Evolutionary conservation across 352 stramenopile species (phyloP).

Genomic region (Globisporangium uncinulatum): DNA sequence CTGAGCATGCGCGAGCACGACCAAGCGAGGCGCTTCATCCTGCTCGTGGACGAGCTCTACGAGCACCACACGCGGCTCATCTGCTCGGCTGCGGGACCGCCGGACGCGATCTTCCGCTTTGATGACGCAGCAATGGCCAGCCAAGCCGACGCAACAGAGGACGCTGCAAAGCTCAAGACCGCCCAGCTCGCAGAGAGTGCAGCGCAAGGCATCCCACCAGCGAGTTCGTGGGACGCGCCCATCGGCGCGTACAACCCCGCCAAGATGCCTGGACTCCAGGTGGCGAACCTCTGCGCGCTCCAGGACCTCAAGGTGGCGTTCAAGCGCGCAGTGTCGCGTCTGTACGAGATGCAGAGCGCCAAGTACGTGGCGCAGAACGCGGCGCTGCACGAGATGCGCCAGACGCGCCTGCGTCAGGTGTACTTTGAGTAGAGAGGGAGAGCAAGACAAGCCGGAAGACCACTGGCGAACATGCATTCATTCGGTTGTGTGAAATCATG

Average conservation of each 20-base stretch:
- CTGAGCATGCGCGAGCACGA: slow-evolving; percentile 88
- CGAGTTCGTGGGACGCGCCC: slow-evolving; percentile 64
- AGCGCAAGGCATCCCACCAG: slow-evolving; percentile 42
- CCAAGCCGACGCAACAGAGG: slow-evolving; percentile 11
- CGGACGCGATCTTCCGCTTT: slow-evolving; percentile 66
- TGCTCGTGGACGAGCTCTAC: slow-evolving; percentile 97
- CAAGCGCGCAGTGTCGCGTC: slow-evolving; percentile 69
- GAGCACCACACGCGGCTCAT: slow-evolving; percentile 76
- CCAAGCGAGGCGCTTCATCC: slow-evolving; percentile 94
- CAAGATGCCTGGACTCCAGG: slow-evolving; percentile 48
- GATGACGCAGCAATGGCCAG: slow-evolving; percentile 32
- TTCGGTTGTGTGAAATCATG: background rate
- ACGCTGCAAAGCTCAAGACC: slow-evolving; percentile 38
- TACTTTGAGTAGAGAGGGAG: slow-evolving; percentile 4
- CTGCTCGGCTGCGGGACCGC: slow-evolving; percentile 36
- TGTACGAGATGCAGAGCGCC: slow-evolving; percentile 84
- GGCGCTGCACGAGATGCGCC: slow-evolving; percentile 17
- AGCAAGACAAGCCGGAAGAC: background rate
- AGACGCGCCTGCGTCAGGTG: slow-evolving; percentile 22
- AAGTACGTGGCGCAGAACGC: slow-evolving; percentile 58
- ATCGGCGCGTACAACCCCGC: slow-evolving; percentile 50
- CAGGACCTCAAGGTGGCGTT: slow-evolving; percentile 75
- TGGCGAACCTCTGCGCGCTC: slow-evolving; percentile 60
- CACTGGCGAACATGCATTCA: background rate
- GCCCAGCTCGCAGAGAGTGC: slow-evolving; percentile 16